Base-by-base conservation (phyloP, 2,329 filamentous ascomycete species). In the Colletotrichum sp. region DNA sequence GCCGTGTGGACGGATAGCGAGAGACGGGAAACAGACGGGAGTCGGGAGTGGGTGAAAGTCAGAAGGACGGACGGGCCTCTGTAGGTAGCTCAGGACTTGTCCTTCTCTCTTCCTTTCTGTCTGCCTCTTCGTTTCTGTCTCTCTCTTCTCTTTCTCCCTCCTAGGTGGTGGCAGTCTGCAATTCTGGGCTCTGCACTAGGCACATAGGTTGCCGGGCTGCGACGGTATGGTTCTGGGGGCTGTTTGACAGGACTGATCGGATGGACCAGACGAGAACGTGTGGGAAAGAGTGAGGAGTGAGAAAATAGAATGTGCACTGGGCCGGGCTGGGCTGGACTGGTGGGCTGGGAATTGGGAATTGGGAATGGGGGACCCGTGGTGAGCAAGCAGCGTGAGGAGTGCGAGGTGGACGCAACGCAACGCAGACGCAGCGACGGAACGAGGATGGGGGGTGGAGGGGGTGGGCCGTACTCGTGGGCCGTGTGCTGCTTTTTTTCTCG, bases 281-380 rank as follows among this genome's bases (percentile, higher is more conserved):
- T 61, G 66, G 57, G 31, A 70, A 70, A 24, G 65, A 57, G 66
- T 21, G 65, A 61, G 55, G 72, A 66, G 68, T 63, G 36, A 73
- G 73, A 75, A 75, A 75, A 75, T 73, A 75, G 70, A 75, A 69
- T 62, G 63, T 33, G 69, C 61, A 58, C 70, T 63, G 18, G 34
- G 54, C 31, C 15, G 51, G 24, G 64, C n/a, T n/a, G 29, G 57
- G 21, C 43, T 47, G 12, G n/a, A 51, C 33, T 21, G 43, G 43
- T 9, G 51, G 24, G 64, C n/a, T n/a, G 29, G 57, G 29, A 59
- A 59, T 33, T n/a, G 29, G 57, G 29, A 59, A 59, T 33, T 34
- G 31, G 29, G 57, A 59, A 59, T 34, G 29, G 29, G 51, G 18
- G 29, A 59, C 29, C 29, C 57, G 57, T 59, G 43, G 43, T 47